Percentiles rank a stretch among this genome's conserved stretches.
phyloP scores from a whole-genome alignment of 2,329 filamentous ascomycete species.

The Sporothrix pallida region DNA sequence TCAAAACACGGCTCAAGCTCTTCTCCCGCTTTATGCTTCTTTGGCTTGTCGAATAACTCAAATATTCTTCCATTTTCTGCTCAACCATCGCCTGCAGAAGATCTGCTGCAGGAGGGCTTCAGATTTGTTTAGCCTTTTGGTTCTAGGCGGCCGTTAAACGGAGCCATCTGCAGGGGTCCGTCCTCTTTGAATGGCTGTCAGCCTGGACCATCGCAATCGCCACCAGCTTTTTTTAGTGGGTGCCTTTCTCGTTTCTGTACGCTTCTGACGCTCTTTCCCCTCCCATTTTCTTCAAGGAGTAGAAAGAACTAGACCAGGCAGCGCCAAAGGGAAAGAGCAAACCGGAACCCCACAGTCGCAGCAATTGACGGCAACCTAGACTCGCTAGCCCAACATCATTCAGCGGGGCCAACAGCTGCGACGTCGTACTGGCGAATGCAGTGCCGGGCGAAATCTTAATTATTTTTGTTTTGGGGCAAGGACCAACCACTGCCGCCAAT shows the following conservation, averaged over 20 bases:
- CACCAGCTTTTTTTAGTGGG: conserved; percentile 25
- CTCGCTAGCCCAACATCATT: neutral
- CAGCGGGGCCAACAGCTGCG: conserved; percentile 14
- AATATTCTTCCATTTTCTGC: neutral
- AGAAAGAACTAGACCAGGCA: conserved; percentile 19
- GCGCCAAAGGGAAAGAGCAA: conserved; percentile 6
- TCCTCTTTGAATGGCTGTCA: conserved; percentile 14
- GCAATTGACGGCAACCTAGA: conserved; percentile 16
- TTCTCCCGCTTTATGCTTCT: conserved; percentile 20
- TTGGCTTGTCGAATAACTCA: neutral
- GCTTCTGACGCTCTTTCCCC: conserved; percentile 6
- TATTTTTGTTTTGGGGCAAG: conserved; percentile 22
- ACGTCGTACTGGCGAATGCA: conserved; percentile 26
- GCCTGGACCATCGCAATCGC: conserved; percentile 18
- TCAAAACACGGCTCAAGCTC: conserved; percentile 14
- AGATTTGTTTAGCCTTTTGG: conserved; percentile 28
- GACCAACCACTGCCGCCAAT: conserved; percentile 32
- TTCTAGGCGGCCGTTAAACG: conserved; percentile 32
- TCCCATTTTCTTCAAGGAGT: neutral
- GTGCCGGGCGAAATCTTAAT: neutral
- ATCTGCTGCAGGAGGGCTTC: conserved; percentile 29
- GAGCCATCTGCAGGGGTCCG: conserved; percentile 26
- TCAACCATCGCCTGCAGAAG: conserved; percentile 16
- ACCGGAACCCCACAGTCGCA: conserved; percentile 15
- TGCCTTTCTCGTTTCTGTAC: conserved; percentile 15